These are phyloP conservation scores for Persicaria tinctoria DNA, from an alignment of 148 eudicot genomes.

Conservation along the genomic window DNA sequence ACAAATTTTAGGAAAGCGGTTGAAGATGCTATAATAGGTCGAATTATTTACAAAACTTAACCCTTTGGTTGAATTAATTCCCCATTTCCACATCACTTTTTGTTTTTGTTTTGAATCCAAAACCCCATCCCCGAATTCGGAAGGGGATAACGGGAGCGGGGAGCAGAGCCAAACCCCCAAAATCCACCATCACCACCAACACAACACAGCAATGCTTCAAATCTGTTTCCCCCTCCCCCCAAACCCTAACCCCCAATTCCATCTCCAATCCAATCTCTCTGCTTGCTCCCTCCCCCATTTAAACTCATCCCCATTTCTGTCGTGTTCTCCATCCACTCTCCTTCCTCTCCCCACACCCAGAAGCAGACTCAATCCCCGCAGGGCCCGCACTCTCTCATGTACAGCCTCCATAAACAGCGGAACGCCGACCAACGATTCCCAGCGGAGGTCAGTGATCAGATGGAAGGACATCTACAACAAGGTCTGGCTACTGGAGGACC, in stretches of 20 bases:
- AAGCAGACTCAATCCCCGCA: conserved; percentile 9
- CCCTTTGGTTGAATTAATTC: too few species aligned
- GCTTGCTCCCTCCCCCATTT: conserved; percentile 15
- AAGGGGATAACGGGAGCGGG: background rate
- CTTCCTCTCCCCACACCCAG: conserved; percentile 12
- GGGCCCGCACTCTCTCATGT: conserved; percentile 23
- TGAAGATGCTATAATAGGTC: too few species aligned
- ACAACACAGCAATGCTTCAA: background rate
- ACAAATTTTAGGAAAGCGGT: too few species aligned
- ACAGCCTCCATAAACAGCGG: conserved; percentile 21
- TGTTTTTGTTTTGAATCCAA: too few species aligned
- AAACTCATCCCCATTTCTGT: conserved; percentile 31
- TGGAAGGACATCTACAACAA: conserved; percentile 55
- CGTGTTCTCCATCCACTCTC: conserved; percentile 16
- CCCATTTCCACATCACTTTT: too few species aligned
- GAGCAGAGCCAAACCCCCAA: background rate
- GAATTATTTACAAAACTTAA: too few species aligned
- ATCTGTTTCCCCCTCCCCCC: background rate
- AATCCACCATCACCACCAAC: background rate
- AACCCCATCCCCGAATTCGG: background rate
- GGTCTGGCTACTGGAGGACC: conserved; percentile 34
- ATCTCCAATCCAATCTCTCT: background rate
- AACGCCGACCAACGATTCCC: conserved; percentile 23
- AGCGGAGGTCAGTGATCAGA: conserved; percentile 29
- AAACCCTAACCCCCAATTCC: conserved; percentile 10